phyloP scores from a whole-genome alignment of 345 rosid genomes.

The Angophora floribunda region DNA sequence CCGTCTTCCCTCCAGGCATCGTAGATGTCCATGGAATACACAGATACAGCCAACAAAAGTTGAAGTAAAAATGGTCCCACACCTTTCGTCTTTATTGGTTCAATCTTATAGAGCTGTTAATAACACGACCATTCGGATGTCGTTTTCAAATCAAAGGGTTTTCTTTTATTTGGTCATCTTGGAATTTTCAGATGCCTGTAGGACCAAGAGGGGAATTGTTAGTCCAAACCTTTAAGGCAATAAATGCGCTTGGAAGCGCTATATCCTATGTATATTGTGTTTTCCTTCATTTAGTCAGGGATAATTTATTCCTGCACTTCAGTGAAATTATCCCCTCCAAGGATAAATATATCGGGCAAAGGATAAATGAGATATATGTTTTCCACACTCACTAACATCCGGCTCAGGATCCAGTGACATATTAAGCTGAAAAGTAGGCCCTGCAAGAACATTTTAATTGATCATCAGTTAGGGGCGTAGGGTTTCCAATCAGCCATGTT shows the following conservation, averaged over 20 bases:
- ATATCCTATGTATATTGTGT: neutral
- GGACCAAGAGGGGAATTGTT: neutral
- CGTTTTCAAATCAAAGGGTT: neutral
- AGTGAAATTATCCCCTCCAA: neutral
- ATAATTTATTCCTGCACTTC: neutral
- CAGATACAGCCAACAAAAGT: constrained; percentile 30
- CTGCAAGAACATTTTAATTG: neutral
- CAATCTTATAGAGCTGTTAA: neutral
- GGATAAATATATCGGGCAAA: neutral
- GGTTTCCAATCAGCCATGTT: neutral
- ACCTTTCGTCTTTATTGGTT: neutral
- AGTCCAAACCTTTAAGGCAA: neutral
- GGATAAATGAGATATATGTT: neutral
- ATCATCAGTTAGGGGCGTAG: neutral
- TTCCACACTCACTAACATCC: neutral
- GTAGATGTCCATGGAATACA: constrained; percentile 34
- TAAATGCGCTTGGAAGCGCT: neutral
- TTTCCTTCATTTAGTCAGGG: neutral
- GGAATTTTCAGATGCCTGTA: neutral
- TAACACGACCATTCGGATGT: neutral
- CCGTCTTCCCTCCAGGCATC: constrained; percentile 52
- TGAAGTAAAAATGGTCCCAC: neutral
- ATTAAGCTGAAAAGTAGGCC: neutral
- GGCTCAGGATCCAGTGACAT: neutral
- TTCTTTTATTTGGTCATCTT: neutral